Base-by-base conservation (phyloP, 352 stramenopile species). In the Globisporangium solare region DNA sequence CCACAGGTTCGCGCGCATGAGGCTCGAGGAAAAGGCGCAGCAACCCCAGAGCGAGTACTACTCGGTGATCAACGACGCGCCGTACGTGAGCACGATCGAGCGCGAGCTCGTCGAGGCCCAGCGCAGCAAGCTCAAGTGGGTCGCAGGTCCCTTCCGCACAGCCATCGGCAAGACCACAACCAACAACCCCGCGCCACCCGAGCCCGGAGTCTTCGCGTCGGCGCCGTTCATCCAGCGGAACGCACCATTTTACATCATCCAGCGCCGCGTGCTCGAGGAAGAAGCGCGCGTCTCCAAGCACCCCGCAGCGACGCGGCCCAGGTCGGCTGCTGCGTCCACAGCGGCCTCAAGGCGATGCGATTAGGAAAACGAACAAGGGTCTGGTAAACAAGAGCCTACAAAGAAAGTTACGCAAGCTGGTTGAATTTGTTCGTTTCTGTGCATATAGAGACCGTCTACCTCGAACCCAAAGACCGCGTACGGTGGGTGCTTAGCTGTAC, bases 21-120 rank as follows among this genome's bases (percentile, higher is more conserved):
- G 87, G 40, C 53, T 60, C 3, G 65, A 73, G n/a, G 47, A 58
- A 0, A 57, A 79, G 27, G 56, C 60, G 24, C 42, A 51, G 31
- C 51, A 71, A 11, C 14, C 13, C 12, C 14, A 5, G 35, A 73
- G 32, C 5, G 24, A 27, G 24, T 93, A 86, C 54, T 93, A 91
- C 52, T 93, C 83, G 40, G 70, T 93, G 40, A 70, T 91, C 46
- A 93, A 93, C 51, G 83, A 93, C 47, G 80, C 78, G 20, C 83
- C 83, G 24, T 93, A 93, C 61, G 49, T 64, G 47, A 87, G 75
- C 40, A 46, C 55, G 1, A 60, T 53, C 20, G 80, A 91, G 31
- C 69, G 70, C 5, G 76, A 91, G 54, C 55, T 59, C 13, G 53
- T 90, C 35, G 66, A 79, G 20, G 61, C 73, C 8, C 80, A 90